Evolutionary conservation across 345 rosid genomes (phyloP), one percentile per base, ranked within the genome.

Genomic region (Bruguiera gymnorhiza): DNA sequence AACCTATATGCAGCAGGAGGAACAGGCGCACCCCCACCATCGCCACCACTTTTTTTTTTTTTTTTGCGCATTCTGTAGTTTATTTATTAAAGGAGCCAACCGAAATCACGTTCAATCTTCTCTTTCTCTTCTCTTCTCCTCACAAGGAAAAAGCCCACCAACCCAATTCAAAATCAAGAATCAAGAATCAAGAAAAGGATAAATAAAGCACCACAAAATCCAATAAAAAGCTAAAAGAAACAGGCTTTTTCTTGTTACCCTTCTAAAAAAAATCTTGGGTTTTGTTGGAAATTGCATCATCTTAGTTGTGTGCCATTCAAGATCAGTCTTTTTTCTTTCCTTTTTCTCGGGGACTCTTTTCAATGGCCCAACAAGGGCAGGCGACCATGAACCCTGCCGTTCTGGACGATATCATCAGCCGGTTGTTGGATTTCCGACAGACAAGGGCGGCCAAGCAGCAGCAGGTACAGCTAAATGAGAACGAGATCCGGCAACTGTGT

Each of bases 401-500:
- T 67, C 76, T 92, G 70, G 98, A 92, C 43, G 88, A 87, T 29
- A 88, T 92, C 69, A 92, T 89, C 50, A 66, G 76, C 6, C 90
- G 91, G 70, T 72, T 92, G 62, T 72, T 88, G 84, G 88, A 87
- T 66, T 83, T 78, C 75, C 82, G 84, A 76, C 84, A 82, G 77
- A 81, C 83, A 2, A 88, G 84, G 83, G 71, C 86, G n/a, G 90
- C 68, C 43, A 76, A 76, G 48, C 79, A 81, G 31, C 89, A 88
- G 70, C 98, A 89, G 78, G 94, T 82, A 34, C 92, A 86, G 87
- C 89, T 92, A 16, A 83, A 71, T 60, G 98, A 92, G 82, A 70
- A 72, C 70, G 98, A 92, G 96, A 92, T 92, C 90, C 89, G 92
- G 8, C 92, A 84, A 73, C 92, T 92, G 19, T 88, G 96, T 61